Base-by-base conservation (phyloP, 805 yeast species). In the Sugiyamaella lignohabitans region DNA sequence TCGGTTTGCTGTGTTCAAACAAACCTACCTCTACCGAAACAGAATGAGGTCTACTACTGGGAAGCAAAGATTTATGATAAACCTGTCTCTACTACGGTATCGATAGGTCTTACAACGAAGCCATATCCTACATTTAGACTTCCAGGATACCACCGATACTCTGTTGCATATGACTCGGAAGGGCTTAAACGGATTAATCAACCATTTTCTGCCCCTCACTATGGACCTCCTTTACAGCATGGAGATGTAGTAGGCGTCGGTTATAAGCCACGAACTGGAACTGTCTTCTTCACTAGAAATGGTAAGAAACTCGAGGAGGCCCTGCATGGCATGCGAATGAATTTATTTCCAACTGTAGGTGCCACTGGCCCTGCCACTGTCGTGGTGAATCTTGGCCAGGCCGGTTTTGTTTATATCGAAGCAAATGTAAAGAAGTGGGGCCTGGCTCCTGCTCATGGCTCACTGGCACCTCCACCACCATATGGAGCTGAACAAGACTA, bases 161-260 rank as follows among this genome's bases (percentile, higher is more conserved):
- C 96, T 0, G 71, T 87, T 2, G 76, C 88, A n/a, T 93, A 91
- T 64, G 96, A 88, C 52, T 84, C 95, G 4, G 75, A 75, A 45
- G 98, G 98, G 2, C 71, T 76, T 49, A 74, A 95, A 47, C 74
- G 97, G 45, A 74, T 78, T 51, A 87, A 86, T 61, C 86, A 84
- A 61, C 87, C 96, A 4, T 86, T 87, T 56, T 58, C 46, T 27
- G 61, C 65, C 51, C 70, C 70, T 3, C 56, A 63, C 48, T 58
- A 68, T 55, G 65, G 86, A 62, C 51, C 74, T 60, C 50, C 75
- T 55, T 56, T 81, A 58, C 74, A 78, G 30, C 80, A 84, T 53
- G 97, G 97, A 24, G 98, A 93, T 63, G 94, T 93, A 27, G 74
- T 93, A 11, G 98, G 98, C 1, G 78, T 91, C 23, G 98, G 98